These are phyloP conservation scores for Kwoniella bestiolae DNA, from an alignment of 768 basidiomycete species.

Conservation along the genomic window DNA sequence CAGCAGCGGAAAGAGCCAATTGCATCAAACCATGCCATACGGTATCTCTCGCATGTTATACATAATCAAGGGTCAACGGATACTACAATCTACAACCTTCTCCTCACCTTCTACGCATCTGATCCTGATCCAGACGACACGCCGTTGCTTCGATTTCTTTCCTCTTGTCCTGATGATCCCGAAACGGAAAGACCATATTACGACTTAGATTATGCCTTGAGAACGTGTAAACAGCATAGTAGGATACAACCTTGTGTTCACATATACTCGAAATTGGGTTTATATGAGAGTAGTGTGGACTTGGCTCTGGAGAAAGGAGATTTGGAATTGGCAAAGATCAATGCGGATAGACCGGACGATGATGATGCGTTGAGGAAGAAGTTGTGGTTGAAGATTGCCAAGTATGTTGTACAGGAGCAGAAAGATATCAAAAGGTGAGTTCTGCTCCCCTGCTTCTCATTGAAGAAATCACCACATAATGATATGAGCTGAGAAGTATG, in stretches of 20 bases:
- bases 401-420: conserved; percentile 96
- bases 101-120: conserved; percentile 79
- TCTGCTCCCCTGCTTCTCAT: too few species aligned
- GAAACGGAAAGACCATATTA: conserved; percentile 86
- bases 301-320: conserved; percentile 93
- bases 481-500: conserved; percentile 13
- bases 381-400: conserved; percentile 98
- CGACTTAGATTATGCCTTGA: conserved; percentile 93
- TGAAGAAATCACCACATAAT: too few species aligned
- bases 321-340: conserved; percentile 88
- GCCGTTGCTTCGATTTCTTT: conserved; percentile 73
- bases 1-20: conserved; percentile 64
- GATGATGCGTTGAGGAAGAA: conserved; percentile 86
- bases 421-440: conserved; percentile 96
- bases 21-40: conserved; percentile 73
- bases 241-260: conserved; percentile 88
- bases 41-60: conserved; percentile 83
- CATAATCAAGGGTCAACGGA: conserved; percentile 80
- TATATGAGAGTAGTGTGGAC: conserved; percentile 96
- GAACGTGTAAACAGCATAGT: conserved; percentile 81
- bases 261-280: conserved; percentile 96
- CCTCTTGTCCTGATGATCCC: conserved; percentile 77
- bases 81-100: conserved; percentile 87
- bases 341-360: conserved; percentile 92
- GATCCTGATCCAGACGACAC: conserved; percentile 58